Evolutionary conservation across 345 rosid genomes (phyloP), one percentile per base, ranked within the genome.

Genomic region (Ceriops zippeliana): DNA sequence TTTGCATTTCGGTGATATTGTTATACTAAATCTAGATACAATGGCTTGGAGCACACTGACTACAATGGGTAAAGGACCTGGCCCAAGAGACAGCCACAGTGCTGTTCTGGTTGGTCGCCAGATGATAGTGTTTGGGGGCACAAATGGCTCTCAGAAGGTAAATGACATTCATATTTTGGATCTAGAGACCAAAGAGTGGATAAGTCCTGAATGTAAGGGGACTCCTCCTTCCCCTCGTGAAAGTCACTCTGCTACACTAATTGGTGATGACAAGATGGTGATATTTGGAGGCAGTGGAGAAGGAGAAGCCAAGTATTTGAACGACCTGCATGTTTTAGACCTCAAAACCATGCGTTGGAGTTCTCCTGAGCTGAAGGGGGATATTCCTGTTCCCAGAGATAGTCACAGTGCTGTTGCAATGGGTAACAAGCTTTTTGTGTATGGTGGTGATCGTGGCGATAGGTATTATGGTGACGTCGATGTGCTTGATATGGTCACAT

Each of bases 201-300:
- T 66, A 11, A 76, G 10, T 63, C 87, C 86, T 2, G 82, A 78
- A 67, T 81, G 73, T 65, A 62, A 68, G 6, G 96, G 96, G 11
- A 63, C 47, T 35, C 79, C 84, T 2, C 92, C 96, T 0, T 81
- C 81, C 3, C 86, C 92, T 51, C 88, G 92, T 0, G 96, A 89
- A 70, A 87, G 90, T 38, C 96, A 89, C 82, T 80, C 96, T 6
- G 92, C 92, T 20, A 87, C 96, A 0, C 83, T 89, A 19, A 21
- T 80, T 37, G 82, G 76, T 30, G 82, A 75, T 47, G 84, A 75
- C 56, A 84, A 70, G 70, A 67, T 89, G 60, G 80, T 87, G 69
- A 65, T 89, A 31, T 89, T 89, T 27, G 96, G 96, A 27, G 96
- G 96, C 2, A 89, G 92, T 31, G 96, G 96, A 47, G 90, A 89